Evolutionary conservation across 1,284 basidiomycete species (phyloP), one percentile per base, ranked within the genome.

Genomic region (Singerocomus inundabilis): DNA sequence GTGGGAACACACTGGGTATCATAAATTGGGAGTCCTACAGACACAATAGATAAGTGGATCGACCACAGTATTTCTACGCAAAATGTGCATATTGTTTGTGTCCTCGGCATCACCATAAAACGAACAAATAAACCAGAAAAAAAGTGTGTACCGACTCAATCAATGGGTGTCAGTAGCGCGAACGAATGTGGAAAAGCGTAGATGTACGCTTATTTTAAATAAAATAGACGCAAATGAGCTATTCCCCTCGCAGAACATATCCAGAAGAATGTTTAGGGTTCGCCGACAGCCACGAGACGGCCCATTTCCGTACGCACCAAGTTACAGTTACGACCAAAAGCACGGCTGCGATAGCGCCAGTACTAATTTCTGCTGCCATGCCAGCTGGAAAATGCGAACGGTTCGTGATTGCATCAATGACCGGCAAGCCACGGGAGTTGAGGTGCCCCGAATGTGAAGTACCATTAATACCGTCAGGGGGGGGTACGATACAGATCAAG

Each of bases 381-480:
- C 72, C 72, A 28, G 68, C 60, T 6, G 64, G 54, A n/a, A 43
- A 44, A 6, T 21, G 21, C 21, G 21, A 21, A 21, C 21, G 21
- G 21, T 21, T 21, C 21, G 21, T 21, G 21, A 21, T 21, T 21
- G 21, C 21, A 21, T 21, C 2, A 21, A 21, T 21, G 21, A 21
- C 21, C 21, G 21, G 21, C 4, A 21, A 21, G 21, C 21, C 21
- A 21, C 21, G 21, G 21, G 21, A 21, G 21, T 21, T 21, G 59
- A 51, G 18, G 58, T 74, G 73, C 9, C 82, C 82, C 54, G 79
- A 85, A 0, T 86, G 87, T 86, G 87, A 88, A 61, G 82, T 76
- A n/a, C 85, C 85, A 24, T 78, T 80, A 34, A 73, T 69, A 21
- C 21, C 21, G 21, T 21, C 4, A 21, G 21, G 21, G 2, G 85